These are phyloP conservation scores for Pythium chondricola DNA, from an alignment of 352 stramenopile genomes.

Conservation along the genomic window DNA sequence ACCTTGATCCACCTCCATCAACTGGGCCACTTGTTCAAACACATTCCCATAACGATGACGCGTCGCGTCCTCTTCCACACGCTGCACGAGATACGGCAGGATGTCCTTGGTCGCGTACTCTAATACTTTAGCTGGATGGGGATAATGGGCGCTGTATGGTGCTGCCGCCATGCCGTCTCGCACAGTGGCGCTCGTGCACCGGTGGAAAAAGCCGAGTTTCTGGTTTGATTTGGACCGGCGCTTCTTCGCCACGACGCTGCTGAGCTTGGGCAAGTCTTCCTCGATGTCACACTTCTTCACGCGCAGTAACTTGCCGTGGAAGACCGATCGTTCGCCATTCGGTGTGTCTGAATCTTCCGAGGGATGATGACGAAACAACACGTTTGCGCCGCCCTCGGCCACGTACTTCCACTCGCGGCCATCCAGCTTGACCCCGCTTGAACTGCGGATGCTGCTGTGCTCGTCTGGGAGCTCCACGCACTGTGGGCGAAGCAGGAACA, in stretches of 20 bases:
- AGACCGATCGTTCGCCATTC: slow-evolving; percentile 10
- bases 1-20: slow-evolving; percentile 47
- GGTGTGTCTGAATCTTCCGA: slow-evolving; percentile 7
- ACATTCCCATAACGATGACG: neutral
- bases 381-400: slow-evolving; percentile 79
- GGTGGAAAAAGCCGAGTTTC: neutral
- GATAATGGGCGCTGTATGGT: slow-evolving; percentile 44
- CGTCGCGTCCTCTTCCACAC: slow-evolving; percentile 11
- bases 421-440: slow-evolving; percentile 13
- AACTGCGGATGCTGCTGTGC: neutral
- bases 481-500: neutral
- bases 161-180: slow-evolving; percentile 13
- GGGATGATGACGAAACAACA: slow-evolving; percentile 74
- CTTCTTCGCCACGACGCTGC: neutral
- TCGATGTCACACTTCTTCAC: slow-evolving; percentile 79
- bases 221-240: neutral
- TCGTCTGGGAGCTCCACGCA: neutral
- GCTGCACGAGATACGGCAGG: slow-evolving; percentile 54
- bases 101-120: slow-evolving; percentile 74
- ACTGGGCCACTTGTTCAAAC: slow-evolving; percentile 55
- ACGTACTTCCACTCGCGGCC: slow-evolving; percentile 84
- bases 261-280: slow-evolving; percentile 19
- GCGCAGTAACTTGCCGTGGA: slow-evolving; percentile 72
- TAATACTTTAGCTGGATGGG: slow-evolving; percentile 55
- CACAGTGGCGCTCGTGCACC: slow-evolving; percentile 8